These are phyloP conservation scores for Mercurialis annua DNA, from an alignment of 345 rosid genomes.

Conservation along the genomic window DNA sequence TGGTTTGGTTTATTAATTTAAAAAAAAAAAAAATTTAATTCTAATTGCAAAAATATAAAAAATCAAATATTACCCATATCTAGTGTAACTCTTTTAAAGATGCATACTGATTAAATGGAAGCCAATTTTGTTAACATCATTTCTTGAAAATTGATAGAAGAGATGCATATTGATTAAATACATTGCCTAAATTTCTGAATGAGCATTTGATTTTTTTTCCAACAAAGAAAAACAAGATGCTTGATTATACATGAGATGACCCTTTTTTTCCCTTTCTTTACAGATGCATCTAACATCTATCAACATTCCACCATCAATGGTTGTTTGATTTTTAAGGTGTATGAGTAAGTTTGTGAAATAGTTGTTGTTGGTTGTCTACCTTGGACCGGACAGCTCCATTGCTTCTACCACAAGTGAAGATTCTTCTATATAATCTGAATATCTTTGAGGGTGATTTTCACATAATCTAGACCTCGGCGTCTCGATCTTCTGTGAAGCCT, in stretches of 20 bases:
- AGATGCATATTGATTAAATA: neutral
- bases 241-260: constrained; percentile 24
- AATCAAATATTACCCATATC: too few relatives aligned
- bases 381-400: constrained; percentile 95
- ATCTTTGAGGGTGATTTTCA: constrained; percentile 43
- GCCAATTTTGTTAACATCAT: too few relatives aligned
- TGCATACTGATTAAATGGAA: too few relatives aligned
- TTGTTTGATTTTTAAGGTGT: neutral
- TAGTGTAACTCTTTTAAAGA: too few relatives aligned
- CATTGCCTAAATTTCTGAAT: constrained; percentile 8
- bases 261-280: constrained; percentile 28
- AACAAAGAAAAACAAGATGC: constrained; percentile 19
- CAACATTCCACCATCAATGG: constrained; percentile 28
- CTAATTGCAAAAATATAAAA: too few relatives aligned
- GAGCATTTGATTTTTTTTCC: constrained; percentile 15
- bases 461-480: constrained; percentile 44
- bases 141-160: too few relatives aligned
- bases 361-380: too few relatives aligned
- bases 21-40: too few relatives aligned
- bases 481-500: constrained; percentile 54
- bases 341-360: neutral
- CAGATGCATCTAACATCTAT: constrained; percentile 31
- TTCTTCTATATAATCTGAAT: constrained; percentile 82
- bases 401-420: constrained; percentile 90
- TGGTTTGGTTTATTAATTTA: neutral